phyloP scores from a whole-genome alignment of 2,329 filamentous ascomycete genomes.

The Colletotrichum spinosum region DNA sequence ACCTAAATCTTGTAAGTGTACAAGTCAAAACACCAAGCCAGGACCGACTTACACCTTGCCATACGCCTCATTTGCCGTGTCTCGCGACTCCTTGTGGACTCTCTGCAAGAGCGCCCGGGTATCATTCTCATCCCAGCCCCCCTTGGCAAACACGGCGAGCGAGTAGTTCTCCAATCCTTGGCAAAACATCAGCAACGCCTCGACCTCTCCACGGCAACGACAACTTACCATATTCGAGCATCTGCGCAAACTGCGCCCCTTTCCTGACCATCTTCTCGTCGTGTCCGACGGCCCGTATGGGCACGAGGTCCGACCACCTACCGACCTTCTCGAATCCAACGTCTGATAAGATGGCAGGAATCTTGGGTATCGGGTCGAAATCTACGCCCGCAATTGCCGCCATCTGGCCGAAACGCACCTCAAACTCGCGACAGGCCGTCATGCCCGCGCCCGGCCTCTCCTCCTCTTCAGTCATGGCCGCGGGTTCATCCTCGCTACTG shows the following conservation, averaged over 20 bases:
- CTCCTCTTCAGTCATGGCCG: constrained; percentile 34
- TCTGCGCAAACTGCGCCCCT: constrained; percentile 49
- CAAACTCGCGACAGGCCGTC: constrained; percentile 48
- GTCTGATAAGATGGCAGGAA: constrained; percentile 48
- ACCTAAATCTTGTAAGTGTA: not conserved
- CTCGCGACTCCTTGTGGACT: constrained; percentile 46
- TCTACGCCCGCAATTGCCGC: constrained; percentile 48
- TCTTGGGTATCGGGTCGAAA: constrained; percentile 52
- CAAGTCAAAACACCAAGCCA: not conserved
- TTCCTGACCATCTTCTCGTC: constrained; percentile 53
- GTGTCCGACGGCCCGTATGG: constrained; percentile 52
- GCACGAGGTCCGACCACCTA: constrained; percentile 55
- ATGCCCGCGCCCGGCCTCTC: constrained; percentile 36
- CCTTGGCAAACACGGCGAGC: constrained; percentile 46
- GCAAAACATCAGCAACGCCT: constrained; percentile 25
- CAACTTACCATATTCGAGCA: constrained; percentile 51
- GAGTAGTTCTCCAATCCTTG: constrained; percentile 45
- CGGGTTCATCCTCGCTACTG: constrained; percentile 44
- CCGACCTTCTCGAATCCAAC: constrained; percentile 54
- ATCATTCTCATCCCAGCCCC: constrained; percentile 47
- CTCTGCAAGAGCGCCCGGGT: constrained; percentile 46
- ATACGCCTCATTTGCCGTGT: constrained; percentile 44
- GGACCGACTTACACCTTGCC: constrained; percentile 46
- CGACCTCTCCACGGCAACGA: not conserved
- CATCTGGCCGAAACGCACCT: constrained; percentile 46